Base-by-base conservation (phyloP, 192 early-diverging fungal species). In the Phycomyces blakesleeanus region DNA sequence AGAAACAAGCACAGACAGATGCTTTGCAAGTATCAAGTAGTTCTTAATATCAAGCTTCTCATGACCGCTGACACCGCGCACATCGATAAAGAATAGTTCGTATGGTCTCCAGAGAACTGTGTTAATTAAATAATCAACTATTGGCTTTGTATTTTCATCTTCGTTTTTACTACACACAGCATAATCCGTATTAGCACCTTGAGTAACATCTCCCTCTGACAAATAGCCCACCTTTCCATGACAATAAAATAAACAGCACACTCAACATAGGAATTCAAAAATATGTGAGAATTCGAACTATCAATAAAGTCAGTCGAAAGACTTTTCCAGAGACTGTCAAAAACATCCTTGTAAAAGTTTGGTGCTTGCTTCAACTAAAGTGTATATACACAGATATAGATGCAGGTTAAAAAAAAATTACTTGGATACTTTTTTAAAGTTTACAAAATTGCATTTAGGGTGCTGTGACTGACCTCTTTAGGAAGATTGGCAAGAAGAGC, bases 401-500 rank as follows among this genome's bases (percentile, higher is more conserved):
- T 26, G 38, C 22, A 57, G 12, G 42, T 22, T 50, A 0, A 44
- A 11, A 63, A 49, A 14, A 20, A 25, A 41, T 24, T 15, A 67
- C 25, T 40, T 57, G 18, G 24, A 24, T 38, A n/a, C n/a, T 55
- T 14, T 34, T 5, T 34, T 7, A 34, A 34, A 21, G 29, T 1
- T 34, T 34, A 34, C 29, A 34, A 34, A 34, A 7, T 5, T 54
- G 26, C 47, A 7, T 16, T 5, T 59, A n/a, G n/a, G n/a, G n/a
- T n/a, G 18, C n/a, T 21, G 22, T 38, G 15, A 34, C 62, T 39
- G 44, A 83, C 76, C 63, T 84, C 71, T 11, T 49, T 51, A 5
- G 90, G 89, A 11, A 92, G 53, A 62, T 80, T 73, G 7, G 82
- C 81, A 40, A 95, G 66, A 8, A 96, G 71, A 0, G 90, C 84